Evolutionary conservation across 352 stramenopile genomes (phyloP).

Genomic region (Hyaloperonospora arabidopsidis): DNA sequence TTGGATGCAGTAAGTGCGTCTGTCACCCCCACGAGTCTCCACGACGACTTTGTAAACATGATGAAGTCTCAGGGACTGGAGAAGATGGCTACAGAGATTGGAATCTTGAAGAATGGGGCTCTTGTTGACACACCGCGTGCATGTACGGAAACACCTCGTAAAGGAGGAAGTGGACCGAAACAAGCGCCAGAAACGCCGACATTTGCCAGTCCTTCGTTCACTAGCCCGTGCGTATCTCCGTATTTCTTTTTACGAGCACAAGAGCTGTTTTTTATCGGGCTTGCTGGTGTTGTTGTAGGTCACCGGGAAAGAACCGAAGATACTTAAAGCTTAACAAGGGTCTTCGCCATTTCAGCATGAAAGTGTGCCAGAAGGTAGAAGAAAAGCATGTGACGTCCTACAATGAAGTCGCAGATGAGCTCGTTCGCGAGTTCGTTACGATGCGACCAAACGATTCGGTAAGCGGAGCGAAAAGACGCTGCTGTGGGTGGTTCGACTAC

Average conservation of each 20-base stretch:
- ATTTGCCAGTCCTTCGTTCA: conserved; percentile 40
- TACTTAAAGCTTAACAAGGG: conserved; percentile 87
- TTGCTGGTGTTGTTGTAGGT: conserved; percentile 22
- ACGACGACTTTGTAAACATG: conserved; percentile 83
- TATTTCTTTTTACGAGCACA: too few species aligned
- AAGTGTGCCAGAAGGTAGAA: conserved; percentile 95
- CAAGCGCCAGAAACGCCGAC: conserved; percentile 2
- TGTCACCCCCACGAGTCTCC: conserved; percentile 63
- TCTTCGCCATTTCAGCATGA: conserved; percentile 92
- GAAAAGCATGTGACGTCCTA: conserved; percentile 93
- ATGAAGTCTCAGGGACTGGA: conserved; percentile 80
- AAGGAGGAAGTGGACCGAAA: conserved; percentile 16
- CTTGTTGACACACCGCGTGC: conserved; percentile 47
- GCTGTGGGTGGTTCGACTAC: too few species aligned
- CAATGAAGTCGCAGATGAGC: conserved; percentile 92
- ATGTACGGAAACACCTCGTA: conserved; percentile 7
- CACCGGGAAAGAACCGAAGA: conserved; percentile 68
- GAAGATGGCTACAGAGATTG: conserved; percentile 74
- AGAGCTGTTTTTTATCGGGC: not conserved
- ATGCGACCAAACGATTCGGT: conserved; percentile 76
- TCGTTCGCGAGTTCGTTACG: conserved; percentile 85
- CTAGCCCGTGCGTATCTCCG: conserved; percentile 43
- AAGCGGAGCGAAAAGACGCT: conserved; percentile 7
- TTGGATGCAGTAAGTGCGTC: conserved; percentile 28
- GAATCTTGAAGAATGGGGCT: conserved; percentile 64